phyloP scores from a whole-genome alignment of 768 basidiomycete species.

The Tricholoma matsutake region DNA sequence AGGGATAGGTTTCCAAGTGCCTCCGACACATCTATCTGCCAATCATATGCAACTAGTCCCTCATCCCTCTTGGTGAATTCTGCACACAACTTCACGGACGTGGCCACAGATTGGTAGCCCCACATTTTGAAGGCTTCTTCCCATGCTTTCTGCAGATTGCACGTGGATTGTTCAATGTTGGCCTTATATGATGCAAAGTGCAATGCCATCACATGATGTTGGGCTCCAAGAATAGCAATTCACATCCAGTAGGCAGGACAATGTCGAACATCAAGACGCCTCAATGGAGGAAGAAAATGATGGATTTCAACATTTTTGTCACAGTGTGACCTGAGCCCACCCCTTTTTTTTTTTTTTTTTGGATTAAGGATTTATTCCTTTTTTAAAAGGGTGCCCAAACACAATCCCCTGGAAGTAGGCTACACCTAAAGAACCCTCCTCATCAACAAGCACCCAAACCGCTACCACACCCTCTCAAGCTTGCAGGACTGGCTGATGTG shows the following conservation, averaged over 20 bases:
- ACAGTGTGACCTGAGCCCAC: not conserved
- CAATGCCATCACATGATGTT: not conserved
- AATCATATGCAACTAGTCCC: conserved; percentile 24
- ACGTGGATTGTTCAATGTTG: not conserved
- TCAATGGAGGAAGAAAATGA: not conserved
- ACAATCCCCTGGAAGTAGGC: too few species aligned
- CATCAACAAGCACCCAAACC: too few species aligned
- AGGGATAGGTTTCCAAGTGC: too few species aligned
- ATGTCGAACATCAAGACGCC: not conserved
- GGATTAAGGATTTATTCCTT: too few species aligned
- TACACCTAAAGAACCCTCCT: too few species aligned
- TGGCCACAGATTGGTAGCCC: not conserved
- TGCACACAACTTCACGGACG: not conserved
- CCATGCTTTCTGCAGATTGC: not conserved
- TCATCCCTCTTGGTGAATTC: not conserved
- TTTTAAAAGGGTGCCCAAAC: too few species aligned
- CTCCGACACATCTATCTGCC: conserved; percentile 40
- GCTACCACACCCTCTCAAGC: too few species aligned
- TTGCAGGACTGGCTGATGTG: too few species aligned
- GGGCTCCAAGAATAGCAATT: not conserved
- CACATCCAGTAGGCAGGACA: not conserved
- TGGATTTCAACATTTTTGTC: not conserved
- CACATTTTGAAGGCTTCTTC: not conserved
- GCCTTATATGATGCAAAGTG: not conserved
- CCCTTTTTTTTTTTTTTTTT: too few species aligned